phyloP scores from a whole-genome alignment of 805 yeast genomes.

The Blastobotrys mokoenaii region DNA sequence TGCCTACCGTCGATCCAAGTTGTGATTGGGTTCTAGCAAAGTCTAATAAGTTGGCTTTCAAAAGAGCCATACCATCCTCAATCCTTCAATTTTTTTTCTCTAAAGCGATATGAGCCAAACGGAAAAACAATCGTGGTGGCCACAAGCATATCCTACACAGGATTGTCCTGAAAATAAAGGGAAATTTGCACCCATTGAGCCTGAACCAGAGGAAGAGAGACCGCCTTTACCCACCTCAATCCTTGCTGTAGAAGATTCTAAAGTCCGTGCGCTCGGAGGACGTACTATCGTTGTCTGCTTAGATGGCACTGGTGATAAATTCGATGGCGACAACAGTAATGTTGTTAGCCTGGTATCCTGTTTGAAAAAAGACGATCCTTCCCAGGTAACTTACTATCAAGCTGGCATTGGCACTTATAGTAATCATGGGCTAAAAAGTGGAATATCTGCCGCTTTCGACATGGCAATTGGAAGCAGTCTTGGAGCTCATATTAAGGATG shows the following conservation, averaged over 20 bases:
- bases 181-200: neutral
- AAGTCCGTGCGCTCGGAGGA: neutral
- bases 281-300: neutral
- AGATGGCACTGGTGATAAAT: conserved; percentile 1
- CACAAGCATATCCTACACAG: neutral
- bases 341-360: neutral
- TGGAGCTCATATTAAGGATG: conserved; percentile 47
- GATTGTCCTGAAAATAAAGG: neutral
- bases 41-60: too few relatives aligned
- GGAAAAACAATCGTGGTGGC: neutral
- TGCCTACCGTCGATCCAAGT: too few relatives aligned
- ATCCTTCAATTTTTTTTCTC: too few relatives aligned
- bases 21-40: too few relatives aligned
- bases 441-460: conserved; percentile 25
- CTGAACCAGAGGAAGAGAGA: neutral
- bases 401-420: conserved; percentile 1
- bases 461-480: conserved; percentile 44
- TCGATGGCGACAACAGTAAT: neutral
- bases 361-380: conserved; percentile 1
- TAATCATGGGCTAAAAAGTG: neutral
- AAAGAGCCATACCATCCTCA: too few relatives aligned
- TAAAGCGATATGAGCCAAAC: neutral
- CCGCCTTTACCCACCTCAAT: neutral
- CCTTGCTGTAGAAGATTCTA: neutral
- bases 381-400: neutral